Conservation (phyloP, 163 green algal genomes). For the Volvox carteri region DNA sequence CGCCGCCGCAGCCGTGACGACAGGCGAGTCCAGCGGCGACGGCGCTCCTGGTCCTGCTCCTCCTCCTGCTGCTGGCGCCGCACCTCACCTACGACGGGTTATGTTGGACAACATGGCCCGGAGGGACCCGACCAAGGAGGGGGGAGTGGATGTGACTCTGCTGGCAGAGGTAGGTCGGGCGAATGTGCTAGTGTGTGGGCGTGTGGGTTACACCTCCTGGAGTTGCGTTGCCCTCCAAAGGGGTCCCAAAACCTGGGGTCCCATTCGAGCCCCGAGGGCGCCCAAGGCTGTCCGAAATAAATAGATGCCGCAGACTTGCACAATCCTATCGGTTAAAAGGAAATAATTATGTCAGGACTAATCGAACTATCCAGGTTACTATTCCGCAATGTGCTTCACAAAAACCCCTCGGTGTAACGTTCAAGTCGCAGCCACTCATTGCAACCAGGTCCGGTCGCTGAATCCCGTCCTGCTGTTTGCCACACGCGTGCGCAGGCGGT, state of each 20-base stretch:
- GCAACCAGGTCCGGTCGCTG: not conserved
- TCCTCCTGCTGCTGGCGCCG: not conserved
- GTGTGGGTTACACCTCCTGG: no score
- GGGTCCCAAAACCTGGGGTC: no score
- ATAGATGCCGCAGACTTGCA: no score
- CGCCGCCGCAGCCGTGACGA: not conserved
- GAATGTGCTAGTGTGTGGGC: not conserved
- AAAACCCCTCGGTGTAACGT: no score
- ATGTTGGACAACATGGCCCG: conserved; percentile 99
- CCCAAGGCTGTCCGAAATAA: no score
- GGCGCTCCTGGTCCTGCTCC: not conserved
- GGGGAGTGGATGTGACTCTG: conserved; percentile 83
- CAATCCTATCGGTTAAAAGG: no score
- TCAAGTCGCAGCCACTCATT: no score
- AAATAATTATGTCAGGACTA: no score
- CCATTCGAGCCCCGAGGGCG: no score
- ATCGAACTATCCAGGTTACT: no score
- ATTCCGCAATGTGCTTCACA: no score
- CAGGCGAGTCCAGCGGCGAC: not conserved
- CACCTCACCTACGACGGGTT: conserved; percentile 71
- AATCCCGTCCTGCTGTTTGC: not conserved
- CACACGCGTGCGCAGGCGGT: conserved; percentile 69
- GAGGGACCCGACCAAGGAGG: conserved; percentile 63
- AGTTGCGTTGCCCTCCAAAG: no score
- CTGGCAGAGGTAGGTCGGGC: conserved; percentile 70